These are phyloP conservation scores for Gryganskiella cystojenkinii DNA, from an alignment of 192 early-diverging fungal species.

Conservation along the genomic window DNA sequence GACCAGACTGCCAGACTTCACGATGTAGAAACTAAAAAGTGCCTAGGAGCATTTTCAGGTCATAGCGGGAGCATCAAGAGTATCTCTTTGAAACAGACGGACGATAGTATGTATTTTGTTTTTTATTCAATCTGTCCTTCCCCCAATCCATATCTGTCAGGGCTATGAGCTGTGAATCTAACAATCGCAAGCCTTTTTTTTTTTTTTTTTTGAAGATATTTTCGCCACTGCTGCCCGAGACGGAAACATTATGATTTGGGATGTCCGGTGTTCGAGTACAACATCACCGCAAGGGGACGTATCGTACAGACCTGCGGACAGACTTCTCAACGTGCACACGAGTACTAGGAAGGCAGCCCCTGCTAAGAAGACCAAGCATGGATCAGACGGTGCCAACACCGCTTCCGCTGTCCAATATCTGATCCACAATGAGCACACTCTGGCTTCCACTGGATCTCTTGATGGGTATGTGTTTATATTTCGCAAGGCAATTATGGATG, in stretches of 20 bases:
- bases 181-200: background rate
- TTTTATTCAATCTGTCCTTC: no score
- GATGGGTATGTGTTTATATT: constrained; percentile 76
- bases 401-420: constrained; percentile 68
- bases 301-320: constrained; percentile 33
- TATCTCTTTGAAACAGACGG: constrained; percentile 65
- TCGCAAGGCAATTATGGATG: no score
- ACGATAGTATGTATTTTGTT: constrained; percentile 61
- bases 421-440: constrained; percentile 52
- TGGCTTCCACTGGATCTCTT: constrained; percentile 69
- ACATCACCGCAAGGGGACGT: constrained; percentile 44
- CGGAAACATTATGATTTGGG: constrained; percentile 81
- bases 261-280: constrained; percentile 69
- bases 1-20: constrained; percentile 80
- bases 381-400: constrained; percentile 38
- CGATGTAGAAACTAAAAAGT: constrained; percentile 74
- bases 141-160: no score
- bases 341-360: constrained; percentile 15
- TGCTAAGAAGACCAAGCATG: constrained; percentile 35
- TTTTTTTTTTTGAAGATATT: constrained; percentile 54
- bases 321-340: constrained; percentile 30
- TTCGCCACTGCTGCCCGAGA: constrained; percentile 80
- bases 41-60: constrained; percentile 67
- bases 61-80: constrained; percentile 80
- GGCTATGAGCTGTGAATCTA: background rate